Base-by-base conservation (phyloP, 495 filamentous ascomycete genomes). In the Pyrenula aspistea region DNA sequence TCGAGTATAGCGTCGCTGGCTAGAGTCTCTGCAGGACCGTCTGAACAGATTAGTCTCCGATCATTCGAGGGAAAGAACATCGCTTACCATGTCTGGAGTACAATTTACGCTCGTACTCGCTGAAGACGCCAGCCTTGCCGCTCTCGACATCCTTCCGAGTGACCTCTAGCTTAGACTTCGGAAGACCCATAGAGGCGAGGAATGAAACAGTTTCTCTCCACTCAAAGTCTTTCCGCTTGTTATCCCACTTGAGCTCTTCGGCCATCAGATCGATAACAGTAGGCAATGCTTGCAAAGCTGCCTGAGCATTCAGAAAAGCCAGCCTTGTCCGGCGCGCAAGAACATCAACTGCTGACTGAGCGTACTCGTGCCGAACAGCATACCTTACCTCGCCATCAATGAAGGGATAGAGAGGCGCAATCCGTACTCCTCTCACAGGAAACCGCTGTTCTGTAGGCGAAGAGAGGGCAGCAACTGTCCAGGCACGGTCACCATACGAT, bases 311-410 rank as follows among this genome's bases (percentile, higher is more conserved):
- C 62, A 98, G 67, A 72, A 98, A 98, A 12, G 93, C 89, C 58
- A 98, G 70, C 47, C 93, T 78, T 52, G 87, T 98, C 55, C 93
- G 77, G 36, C 93, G 79, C 8, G 92, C 93, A 21, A 98, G 73
- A 21, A 97, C 86, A 67, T 98, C 93, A 11, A 90, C 85, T 1
- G 91, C 89, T 20, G 91, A 96, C 70, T 96, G 89, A 11, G 93
- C 93, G 61, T 95, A 95, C 71, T 98, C 93, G 68, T 96, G 84
- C 22, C 85, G 73, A 25, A 95, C 79, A 20, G 89, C 90, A 63
- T 96, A 98, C 25, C 91, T 81, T 23, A 98, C 80, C 71, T 98
- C 93, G 53, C 93, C 93, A 65, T 97, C 93, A n/a, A 98, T 78
- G 67, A 94, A 98, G 22, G 93, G 93, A 69, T 97, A 97, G 47